Evolutionary conservation across 257 asterid species (phyloP).

Genomic region (Asclepias syriaca): DNA sequence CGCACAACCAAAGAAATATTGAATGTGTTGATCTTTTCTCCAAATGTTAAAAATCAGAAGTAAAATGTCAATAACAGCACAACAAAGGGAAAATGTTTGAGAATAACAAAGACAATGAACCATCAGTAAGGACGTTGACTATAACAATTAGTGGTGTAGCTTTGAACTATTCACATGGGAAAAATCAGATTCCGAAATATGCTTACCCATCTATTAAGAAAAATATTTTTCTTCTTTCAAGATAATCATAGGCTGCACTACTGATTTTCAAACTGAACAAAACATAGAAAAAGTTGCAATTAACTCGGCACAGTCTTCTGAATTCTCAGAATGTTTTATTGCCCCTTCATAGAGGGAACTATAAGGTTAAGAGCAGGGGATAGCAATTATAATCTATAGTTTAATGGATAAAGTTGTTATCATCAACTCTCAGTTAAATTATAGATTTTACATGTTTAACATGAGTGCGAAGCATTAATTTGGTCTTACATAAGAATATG

Average conservation of each 20-base stretch:
- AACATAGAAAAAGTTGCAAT: not conserved
- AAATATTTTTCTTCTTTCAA: not conserved
- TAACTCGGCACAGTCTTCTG: not conserved
- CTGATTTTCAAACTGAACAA: not conserved
- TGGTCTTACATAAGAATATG: not conserved
- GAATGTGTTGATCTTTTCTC: constrained; percentile 52
- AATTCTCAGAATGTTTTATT: not conserved
- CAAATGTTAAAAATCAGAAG: not conserved
- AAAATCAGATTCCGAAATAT: not conserved
- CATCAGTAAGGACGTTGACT: not conserved
- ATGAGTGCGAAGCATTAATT: not conserved
- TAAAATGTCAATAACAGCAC: not conserved
- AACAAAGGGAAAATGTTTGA: not conserved
- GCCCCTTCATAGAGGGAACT: not conserved
- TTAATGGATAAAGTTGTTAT: not conserved
- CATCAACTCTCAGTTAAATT: not conserved
- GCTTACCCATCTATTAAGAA: not conserved
- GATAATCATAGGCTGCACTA: not conserved
- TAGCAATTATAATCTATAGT: not conserved
- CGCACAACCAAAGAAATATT: constrained; percentile 85
- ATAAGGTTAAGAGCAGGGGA: not conserved
- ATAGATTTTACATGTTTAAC: not conserved
- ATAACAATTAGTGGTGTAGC: not conserved
- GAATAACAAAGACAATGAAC: not conserved
- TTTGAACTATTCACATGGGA: not conserved